phyloP scores from a whole-genome alignment of 768 basidiomycete genomes.

The Leccinum boreale region DNA sequence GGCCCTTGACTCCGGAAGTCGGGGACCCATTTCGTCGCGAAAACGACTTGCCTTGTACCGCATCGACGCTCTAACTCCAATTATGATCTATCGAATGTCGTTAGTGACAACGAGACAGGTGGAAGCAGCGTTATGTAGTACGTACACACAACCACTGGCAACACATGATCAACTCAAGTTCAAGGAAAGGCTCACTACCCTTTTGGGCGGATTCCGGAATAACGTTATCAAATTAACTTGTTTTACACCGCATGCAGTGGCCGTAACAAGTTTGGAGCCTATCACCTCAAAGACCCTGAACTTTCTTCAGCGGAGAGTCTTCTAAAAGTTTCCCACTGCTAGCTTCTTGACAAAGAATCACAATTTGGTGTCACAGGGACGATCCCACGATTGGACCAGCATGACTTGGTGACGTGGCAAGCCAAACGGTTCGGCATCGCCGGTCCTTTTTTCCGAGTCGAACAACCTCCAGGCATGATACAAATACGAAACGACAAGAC shows the following conservation, averaged over 20 bases:
- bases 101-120: background rate
- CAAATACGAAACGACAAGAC: background rate
- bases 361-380: background rate
- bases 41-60: background rate
- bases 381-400: background rate
- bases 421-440: background rate
- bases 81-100: background rate
- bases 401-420: constrained; percentile 12
- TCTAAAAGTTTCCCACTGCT: background rate
- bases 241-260: background rate
- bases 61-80: background rate
- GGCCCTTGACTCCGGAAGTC: background rate
- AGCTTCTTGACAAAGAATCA: background rate
- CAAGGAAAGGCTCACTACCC: background rate
- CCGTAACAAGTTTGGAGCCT: background rate
- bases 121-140: background rate
- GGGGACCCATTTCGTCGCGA: background rate
- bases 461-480: background rate
- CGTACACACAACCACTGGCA: background rate
- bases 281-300: background rate
- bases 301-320: background rate
- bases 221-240: background rate
- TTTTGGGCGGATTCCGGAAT: background rate
- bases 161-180: background rate
- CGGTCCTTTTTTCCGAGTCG: background rate